Percentiles rank a stretch among this genome's conserved stretches.
Evolutionary conservation across 1,284 basidiomycete genomes (phyloP).

Genomic region (Cryptococcus neoformans): DNA sequence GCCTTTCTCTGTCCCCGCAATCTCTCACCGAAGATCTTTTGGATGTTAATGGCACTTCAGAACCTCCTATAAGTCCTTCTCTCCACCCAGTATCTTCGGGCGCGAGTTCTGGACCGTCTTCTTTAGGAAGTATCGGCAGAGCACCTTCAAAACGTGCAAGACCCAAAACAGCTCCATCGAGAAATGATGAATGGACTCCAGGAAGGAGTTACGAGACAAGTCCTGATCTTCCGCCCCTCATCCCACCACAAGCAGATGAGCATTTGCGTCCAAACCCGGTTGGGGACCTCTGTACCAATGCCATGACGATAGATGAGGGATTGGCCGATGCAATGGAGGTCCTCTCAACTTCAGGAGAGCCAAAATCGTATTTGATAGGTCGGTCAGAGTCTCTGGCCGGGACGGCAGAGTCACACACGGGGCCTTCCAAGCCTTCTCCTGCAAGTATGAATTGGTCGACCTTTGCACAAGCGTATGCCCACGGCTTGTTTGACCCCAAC

Average conservation of each 20-base stretch:
- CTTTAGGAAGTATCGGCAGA: background rate
- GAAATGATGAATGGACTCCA: background rate
- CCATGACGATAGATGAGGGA: slow-evolving; percentile 14
- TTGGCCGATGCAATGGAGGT: slow-evolving; percentile 21
- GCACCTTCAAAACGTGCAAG: slow-evolving; percentile 14
- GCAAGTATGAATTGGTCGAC: slow-evolving; percentile 57
- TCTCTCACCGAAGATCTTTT: slow-evolving; percentile 5
- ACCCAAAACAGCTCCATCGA: slow-evolving; percentile 24
- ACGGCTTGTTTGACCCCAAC: slow-evolving; percentile 76
- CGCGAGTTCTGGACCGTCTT: slow-evolving; percentile 2
- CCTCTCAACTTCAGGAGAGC: slow-evolving; percentile 8
- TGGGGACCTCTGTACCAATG: slow-evolving; percentile 14
- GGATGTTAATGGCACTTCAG: background rate
- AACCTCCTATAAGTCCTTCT: background rate
- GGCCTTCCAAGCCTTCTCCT: background rate
- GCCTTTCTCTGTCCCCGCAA: slow-evolving; percentile 2
- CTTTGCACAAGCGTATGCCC: slow-evolving; percentile 70
- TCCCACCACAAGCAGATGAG: slow-evolving; percentile 2
- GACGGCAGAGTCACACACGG: background rate
- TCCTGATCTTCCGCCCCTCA: background rate
- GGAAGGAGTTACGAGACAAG: background rate
- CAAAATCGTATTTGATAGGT: slow-evolving; percentile 13
- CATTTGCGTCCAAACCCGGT: background rate
- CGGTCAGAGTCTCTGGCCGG: slow-evolving; percentile 13
- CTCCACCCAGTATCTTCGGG: background rate